Percentiles rank a stretch among this genome's conserved stretches.
These are phyloP conservation scores for Furcasterigmium furcatum DNA, from an alignment of 2,329 filamentous ascomycete genomes.

Conservation along the genomic window DNA sequence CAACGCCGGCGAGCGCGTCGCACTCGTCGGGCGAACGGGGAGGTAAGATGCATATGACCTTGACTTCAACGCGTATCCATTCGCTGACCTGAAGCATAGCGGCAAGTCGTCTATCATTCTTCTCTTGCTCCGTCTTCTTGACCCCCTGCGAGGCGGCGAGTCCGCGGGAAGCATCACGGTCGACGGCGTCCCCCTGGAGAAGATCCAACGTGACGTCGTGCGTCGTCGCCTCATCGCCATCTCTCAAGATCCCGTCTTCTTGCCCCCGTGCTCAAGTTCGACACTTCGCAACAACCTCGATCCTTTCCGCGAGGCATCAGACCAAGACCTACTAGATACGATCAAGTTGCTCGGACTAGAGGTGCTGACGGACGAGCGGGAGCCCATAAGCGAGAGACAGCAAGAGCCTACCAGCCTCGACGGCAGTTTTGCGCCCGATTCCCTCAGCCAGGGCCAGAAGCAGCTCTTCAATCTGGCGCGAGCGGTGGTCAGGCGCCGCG, in stretches of 20 bases:
- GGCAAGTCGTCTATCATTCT: constrained; percentile 41
- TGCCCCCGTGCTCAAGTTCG: constrained; percentile 33
- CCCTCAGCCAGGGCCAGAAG: constrained; percentile 55
- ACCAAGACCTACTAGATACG: constrained; percentile 25
- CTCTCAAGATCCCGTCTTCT: constrained; percentile 51
- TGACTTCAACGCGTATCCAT: not conserved
- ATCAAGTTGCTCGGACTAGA: constrained; percentile 27
- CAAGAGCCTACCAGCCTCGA: constrained; percentile 27
- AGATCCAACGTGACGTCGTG: constrained; percentile 35
- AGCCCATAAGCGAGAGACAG: constrained; percentile 9
- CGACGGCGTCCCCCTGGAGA: constrained; percentile 32
- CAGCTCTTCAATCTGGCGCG: constrained; percentile 63
- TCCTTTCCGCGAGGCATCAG: constrained; percentile 25
- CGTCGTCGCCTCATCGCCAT: constrained; percentile 47
- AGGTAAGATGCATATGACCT: constrained; percentile 8
- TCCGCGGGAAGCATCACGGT: constrained; percentile 30
- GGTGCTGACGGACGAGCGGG: not conserved
- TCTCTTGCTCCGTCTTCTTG: constrained; percentile 35
- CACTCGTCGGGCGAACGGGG: constrained; percentile 32
- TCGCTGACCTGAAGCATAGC: constrained; percentile 14
- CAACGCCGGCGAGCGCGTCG: constrained; percentile 25
- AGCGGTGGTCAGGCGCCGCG: constrained; percentile 45
- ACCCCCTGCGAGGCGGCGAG: constrained; percentile 24
- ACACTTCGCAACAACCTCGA: constrained; percentile 40
- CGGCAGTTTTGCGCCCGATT: constrained; percentile 38